Conservation (phyloP, 352 stramenopile species). For the Globisporangium splendens region DNA sequence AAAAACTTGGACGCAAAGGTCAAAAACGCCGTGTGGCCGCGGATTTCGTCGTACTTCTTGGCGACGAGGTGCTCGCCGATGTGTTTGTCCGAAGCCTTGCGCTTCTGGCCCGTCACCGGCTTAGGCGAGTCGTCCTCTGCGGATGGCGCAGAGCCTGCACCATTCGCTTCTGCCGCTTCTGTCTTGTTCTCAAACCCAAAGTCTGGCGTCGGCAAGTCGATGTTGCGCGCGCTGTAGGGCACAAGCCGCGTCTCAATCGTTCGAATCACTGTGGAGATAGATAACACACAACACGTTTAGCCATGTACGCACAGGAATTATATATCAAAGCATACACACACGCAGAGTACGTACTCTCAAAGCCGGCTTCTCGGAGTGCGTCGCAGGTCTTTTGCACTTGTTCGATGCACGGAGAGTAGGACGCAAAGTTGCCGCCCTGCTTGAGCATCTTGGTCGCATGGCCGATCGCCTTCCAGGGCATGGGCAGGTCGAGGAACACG, state of each 20-base stretch:
- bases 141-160: slow-evolving; percentile 8
- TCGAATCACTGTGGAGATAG: slow-evolving; percentile 51
- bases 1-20: slow-evolving; percentile 87
- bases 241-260: slow-evolving; percentile 94
- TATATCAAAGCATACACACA: neutral
- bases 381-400: slow-evolving; percentile 94
- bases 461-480: slow-evolving; percentile 94
- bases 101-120: slow-evolving; percentile 34
- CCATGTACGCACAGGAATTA: slow-evolving; percentile 2
- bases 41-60: slow-evolving; percentile 86
- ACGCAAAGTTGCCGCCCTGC: slow-evolving; percentile 90
- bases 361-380: slow-evolving; percentile 66
- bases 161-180: slow-evolving; percentile 16
- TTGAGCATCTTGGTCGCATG: slow-evolving; percentile 93
- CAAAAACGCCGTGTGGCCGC: slow-evolving; percentile 82
- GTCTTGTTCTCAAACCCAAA: slow-evolving; percentile 41
- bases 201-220: slow-evolving; percentile 66
- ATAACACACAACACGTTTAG: slow-evolving; percentile 4
- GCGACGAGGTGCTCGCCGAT: slow-evolving; percentile 63
- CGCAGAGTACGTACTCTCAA: slow-evolving; percentile 60
- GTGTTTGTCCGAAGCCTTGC: slow-evolving; percentile 43
- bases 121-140: slow-evolving; percentile 19
- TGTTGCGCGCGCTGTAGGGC: slow-evolving; percentile 64
- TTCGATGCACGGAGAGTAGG: slow-evolving; percentile 99
- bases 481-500: slow-evolving; percentile 97